A percentile compares a stretch with the other conserved stretches of the same genome.
Conservation (phyloP, 2,329 filamentous ascomycete species). For the Geosmithia flava region DNA sequence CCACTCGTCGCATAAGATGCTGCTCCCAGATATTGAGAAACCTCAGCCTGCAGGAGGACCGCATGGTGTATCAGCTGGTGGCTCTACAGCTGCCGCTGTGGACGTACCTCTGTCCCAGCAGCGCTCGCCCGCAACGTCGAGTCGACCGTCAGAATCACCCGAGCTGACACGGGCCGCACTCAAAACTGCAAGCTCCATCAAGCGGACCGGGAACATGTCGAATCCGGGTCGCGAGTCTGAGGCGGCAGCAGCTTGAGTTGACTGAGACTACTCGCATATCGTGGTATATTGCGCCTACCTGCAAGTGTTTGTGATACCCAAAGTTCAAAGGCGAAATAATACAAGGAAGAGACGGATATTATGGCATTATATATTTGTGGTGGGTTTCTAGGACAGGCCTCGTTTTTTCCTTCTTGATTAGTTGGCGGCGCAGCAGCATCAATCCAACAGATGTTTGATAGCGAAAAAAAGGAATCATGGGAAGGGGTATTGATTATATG, state of each 20-base stretch:
- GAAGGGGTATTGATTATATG: neutral
- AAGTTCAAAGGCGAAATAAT: neutral
- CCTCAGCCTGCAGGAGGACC: conserved; percentile 6
- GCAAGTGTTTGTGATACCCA: conserved; percentile 22
- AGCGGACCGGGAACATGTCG: conserved; percentile 16
- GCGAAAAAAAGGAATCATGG: neutral
- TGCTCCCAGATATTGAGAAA: conserved; percentile 16
- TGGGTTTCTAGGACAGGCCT: neutral
- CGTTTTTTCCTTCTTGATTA: neutral
- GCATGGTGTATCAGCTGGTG: conserved; percentile 9
- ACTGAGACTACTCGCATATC: neutral
- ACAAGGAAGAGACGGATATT: conserved; percentile 3
- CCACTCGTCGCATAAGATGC: conserved; percentile 52
- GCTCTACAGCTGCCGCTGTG: conserved; percentile 10
- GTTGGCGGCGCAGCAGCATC: neutral
- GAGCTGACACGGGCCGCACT: conserved; percentile 26
- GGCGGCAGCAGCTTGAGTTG: conserved; percentile 17
- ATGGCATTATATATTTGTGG: neutral
- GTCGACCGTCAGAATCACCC: conserved; percentile 25
- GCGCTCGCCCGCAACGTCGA: conserved; percentile 13
- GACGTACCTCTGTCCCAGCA: conserved; percentile 10
- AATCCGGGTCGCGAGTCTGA: conserved; percentile 19
- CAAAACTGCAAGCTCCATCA: conserved; percentile 18
- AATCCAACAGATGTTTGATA: neutral
- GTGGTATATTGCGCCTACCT: conserved; percentile 6